Evolutionary conservation across 139 green algal species (phyloP).

Genomic region (Axilococcus clingmanii): DNA sequence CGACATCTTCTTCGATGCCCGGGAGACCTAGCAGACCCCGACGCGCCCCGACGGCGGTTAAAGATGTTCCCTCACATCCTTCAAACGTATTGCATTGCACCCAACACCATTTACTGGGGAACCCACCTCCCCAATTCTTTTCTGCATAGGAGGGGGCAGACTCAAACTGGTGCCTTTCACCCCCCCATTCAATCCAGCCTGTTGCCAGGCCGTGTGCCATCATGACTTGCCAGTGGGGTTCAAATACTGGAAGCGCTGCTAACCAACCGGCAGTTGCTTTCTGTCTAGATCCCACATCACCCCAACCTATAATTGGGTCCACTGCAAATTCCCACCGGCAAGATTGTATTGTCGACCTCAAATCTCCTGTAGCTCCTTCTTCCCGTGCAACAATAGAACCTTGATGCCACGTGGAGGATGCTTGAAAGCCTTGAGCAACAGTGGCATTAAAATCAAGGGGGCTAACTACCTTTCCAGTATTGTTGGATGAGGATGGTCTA

Average conservation of each 20-base stretch:
- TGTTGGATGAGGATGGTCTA: neutral
- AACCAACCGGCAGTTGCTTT: conserved; percentile 86
- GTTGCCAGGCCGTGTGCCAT: conserved; percentile 77
- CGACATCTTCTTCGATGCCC: conserved; percentile 79
- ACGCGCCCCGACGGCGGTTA: conserved; percentile 74
- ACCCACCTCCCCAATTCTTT: conserved; percentile 97
- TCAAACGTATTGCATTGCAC: conserved; percentile 91
- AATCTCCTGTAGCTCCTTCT: conserved; percentile 28
- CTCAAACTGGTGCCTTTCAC: conserved; percentile 56
- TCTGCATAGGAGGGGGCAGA: conserved; percentile 73
- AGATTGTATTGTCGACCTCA: conserved; percentile 30
- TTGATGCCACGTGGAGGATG: conserved; percentile 51
- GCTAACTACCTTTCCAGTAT: neutral
- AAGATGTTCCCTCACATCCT: conserved; percentile 42
- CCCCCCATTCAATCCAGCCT: conserved; percentile 86
- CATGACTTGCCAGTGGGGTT: conserved; percentile 94
- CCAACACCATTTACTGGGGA: conserved; percentile 89
- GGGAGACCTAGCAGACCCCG: conserved; percentile 48
- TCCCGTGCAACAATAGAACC: conserved; percentile 46
- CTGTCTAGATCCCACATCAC: conserved; percentile 37
- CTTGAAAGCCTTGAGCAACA: conserved; percentile 70
- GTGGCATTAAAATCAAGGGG: conserved; percentile 26
- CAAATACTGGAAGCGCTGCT: conserved; percentile 84
- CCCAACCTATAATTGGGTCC: conserved; percentile 67
- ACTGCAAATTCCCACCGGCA: conserved; percentile 65